Percentiles rank a stretch among this genome's conserved stretches.
phyloP scores from a whole-genome alignment of 2,329 filamentous ascomycete species.

The Fusarium falciforme region DNA sequence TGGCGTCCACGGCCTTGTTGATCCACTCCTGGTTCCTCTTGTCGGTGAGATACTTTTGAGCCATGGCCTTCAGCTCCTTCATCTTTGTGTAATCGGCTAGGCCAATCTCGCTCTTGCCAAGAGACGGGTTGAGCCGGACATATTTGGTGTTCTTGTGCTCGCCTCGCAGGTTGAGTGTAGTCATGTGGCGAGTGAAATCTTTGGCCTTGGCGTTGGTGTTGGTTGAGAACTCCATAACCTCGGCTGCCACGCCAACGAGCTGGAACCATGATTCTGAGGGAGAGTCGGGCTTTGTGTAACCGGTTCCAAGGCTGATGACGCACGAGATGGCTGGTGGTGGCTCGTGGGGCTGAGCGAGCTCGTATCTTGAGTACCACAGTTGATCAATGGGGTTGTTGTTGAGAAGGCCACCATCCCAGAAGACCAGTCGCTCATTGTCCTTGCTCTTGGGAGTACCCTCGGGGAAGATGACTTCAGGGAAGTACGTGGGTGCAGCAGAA shows the following conservation, averaged over 20 bases:
- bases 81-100: slow-evolving; percentile 22
- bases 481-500: slow-evolving; percentile 32
- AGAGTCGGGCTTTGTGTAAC: slow-evolving; percentile 12
- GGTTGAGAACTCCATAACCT: slow-evolving; percentile 35
- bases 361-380: slow-evolving; percentile 34
- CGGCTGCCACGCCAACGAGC: slow-evolving; percentile 13
- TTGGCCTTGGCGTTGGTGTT: slow-evolving; percentile 37
- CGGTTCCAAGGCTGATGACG: slow-evolving; percentile 29
- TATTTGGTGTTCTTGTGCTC: slow-evolving; percentile 26
- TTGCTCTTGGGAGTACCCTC: slow-evolving; percentile 7
- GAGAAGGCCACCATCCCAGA: slow-evolving; percentile 34
- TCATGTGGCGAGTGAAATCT: slow-evolving; percentile 32
- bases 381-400: slow-evolving; percentile 39
- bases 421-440: neutral
- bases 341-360: slow-evolving; percentile 13
- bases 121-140: slow-evolving; percentile 10
- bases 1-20: neutral
- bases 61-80: neutral
- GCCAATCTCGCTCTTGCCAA: slow-evolving; percentile 19
- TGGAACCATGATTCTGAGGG: slow-evolving; percentile 22
- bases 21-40: neutral
- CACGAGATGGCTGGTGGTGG: slow-evolving; percentile 12
- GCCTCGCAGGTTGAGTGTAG: neutral
- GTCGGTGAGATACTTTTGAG: neutral
- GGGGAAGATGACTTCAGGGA: slow-evolving; percentile 24